A percentile compares a stretch with the other conserved stretches of the same genome.
Conservation (phyloP, 176 grass and related monocot species). For the Canna indica region DNA sequence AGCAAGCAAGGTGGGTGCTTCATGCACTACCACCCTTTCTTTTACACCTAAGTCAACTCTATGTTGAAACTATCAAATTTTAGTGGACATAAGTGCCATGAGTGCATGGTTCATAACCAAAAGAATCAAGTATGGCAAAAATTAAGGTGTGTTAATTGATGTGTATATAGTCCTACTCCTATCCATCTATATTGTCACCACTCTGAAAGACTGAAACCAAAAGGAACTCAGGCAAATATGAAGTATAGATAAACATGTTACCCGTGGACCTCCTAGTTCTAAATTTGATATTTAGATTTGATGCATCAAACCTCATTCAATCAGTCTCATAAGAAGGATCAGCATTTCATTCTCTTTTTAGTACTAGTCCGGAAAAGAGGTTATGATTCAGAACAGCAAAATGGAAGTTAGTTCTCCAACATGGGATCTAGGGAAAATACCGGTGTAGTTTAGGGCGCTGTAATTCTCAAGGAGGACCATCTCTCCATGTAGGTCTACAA, state of each 20-base stretch:
- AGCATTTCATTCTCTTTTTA: too few species aligned
- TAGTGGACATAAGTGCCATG: neutral
- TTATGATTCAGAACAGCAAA: neutral
- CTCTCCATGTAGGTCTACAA: conserved; percentile 92
- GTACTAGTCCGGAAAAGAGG: neutral
- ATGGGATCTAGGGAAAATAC: conserved; percentile 22
- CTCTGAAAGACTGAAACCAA: too few species aligned
- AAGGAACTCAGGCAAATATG: too few species aligned
- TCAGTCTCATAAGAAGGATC: neutral
- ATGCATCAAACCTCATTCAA: neutral
- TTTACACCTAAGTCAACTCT: too few species aligned
- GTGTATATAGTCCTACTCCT: neutral
- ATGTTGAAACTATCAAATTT: neutral
- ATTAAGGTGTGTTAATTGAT: neutral
- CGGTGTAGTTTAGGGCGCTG: conserved; percentile 92
- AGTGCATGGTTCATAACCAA: neutral
- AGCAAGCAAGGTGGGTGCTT: too few species aligned
- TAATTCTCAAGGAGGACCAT: conserved; percentile 99
- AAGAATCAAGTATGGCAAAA: too few species aligned
- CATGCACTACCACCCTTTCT: too few species aligned
- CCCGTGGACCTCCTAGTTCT: neutral
- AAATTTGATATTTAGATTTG: neutral
- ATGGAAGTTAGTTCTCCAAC: neutral
- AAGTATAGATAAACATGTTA: too few species aligned
- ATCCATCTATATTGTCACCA: neutral